Evolutionary conservation across 2,329 filamentous ascomycete genomes (phyloP), one percentile per base, ranked within the genome.

Genomic region (Zalaria obscura): DNA sequence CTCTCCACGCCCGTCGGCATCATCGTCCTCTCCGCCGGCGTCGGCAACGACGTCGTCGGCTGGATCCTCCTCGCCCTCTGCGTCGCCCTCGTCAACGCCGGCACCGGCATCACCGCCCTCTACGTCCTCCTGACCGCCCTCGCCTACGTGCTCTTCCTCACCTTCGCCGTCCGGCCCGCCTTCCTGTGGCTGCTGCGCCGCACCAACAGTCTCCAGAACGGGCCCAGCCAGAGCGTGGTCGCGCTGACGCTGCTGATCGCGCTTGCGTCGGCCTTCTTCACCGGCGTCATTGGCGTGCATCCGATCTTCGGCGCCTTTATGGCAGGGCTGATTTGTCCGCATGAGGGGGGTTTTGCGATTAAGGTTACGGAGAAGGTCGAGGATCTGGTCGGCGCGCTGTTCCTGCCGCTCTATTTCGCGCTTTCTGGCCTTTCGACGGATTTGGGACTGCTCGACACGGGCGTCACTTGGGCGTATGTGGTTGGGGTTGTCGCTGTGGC

Each of bases 21-120:
- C 31, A 93, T 93, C 32, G 83, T 88, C 2, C 70, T 95, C 5
- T 87, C 88, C 3, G 88, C 88, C 4, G 89, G 89, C 40, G 87
- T 95, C 9, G 86, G 85, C 1, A 95, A 96, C 57, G 89, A 96
- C 55, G 86, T 91, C 10, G 76, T 82, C 3, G 84, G 85, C 43
- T 96, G 89, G 89, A 80, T 95, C 49, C 68, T 96, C 10, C 77
- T 96, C 25, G 89, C 89, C 0, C 78, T 96, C 27, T 95, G 89
- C 50, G 88, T 96, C 29, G 84, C 89, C 0, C 72, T 96, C 26
- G 88, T 94, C 53, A 96, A 96, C 55, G 86, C 88, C 27, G 78
- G 78, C 10, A 80, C 73, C 36, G 89, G 89, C 0, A 60, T 96
- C 18, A 80, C 85, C 0, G 87, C 89, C 0, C 70, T 96, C 0